Percentiles rank a stretch among this genome's conserved stretches.
These are phyloP conservation scores for Pythium grandisporangium DNA, from an alignment of 352 stramenopile species.

Conservation along the genomic window DNA sequence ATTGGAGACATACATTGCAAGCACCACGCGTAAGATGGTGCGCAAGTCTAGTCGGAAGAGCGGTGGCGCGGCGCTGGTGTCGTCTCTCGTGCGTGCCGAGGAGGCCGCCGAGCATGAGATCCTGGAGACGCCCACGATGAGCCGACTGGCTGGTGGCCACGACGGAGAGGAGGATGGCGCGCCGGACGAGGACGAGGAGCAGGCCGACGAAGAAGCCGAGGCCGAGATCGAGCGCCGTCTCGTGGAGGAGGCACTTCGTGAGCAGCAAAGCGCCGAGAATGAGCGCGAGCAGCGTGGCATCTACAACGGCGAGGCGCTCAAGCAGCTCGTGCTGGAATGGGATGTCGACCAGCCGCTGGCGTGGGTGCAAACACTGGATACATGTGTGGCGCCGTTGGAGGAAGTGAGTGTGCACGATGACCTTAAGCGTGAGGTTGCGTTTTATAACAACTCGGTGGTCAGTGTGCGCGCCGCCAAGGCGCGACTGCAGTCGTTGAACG, in stretches of 20 bases:
- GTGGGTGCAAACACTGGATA: constrained; percentile 80
- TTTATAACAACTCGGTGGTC: constrained; percentile 93
- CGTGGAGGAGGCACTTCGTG: constrained; percentile 54
- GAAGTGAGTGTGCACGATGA: constrained; percentile 82
- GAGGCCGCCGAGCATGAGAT: constrained; percentile 75
- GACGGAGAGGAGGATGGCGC: constrained; percentile 19
- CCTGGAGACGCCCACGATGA: constrained; percentile 72
- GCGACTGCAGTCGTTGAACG: constrained; percentile 40
- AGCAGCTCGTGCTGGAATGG: constrained; percentile 49
- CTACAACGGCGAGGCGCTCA: constrained; percentile 68
- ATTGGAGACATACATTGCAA: not conserved
- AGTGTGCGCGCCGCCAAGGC: constrained; percentile 66
- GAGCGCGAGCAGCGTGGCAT: constrained; percentile 40
- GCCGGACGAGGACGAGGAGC: constrained; percentile 31
- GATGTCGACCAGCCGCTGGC: constrained; percentile 26
- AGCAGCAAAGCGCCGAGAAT: constrained; percentile 23
- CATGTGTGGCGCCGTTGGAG: constrained; percentile 43
- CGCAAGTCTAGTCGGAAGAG: constrained; percentile 13
- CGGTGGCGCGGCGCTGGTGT: constrained; percentile 26
- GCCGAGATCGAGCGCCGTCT: constrained; percentile 66
- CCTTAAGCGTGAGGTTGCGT: constrained; percentile 90
- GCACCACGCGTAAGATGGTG: constrained; percentile 8
- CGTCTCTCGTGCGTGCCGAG: constrained; percentile 55
- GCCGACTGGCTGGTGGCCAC: constrained; percentile 21
- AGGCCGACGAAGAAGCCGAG: constrained; percentile 47